phyloP scores from a whole-genome alignment of 306 rosid genomes.

The Adenanthera pavonina region DNA sequence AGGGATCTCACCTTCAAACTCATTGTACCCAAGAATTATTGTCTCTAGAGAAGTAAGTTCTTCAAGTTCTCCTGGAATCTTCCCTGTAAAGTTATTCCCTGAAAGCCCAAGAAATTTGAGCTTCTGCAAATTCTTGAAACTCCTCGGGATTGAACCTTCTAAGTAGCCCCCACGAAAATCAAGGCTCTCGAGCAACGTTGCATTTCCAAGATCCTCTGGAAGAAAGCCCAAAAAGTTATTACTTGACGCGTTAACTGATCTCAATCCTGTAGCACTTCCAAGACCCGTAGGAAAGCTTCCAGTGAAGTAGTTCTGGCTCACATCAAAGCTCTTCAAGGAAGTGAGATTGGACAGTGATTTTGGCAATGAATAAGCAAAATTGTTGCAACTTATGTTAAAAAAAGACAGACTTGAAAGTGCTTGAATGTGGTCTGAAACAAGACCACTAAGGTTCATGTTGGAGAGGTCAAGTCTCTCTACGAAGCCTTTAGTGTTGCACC shows the following conservation, averaged over 20 bases:
- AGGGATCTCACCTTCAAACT: constrained; percentile 77
- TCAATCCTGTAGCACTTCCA: constrained; percentile 61
- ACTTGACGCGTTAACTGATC: constrained; percentile 72
- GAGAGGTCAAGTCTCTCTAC: constrained; percentile 77
- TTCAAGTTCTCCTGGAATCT: constrained; percentile 67
- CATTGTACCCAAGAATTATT: constrained; percentile 81
- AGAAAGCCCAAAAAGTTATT: constrained; percentile 75
- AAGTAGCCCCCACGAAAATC: constrained; percentile 90
- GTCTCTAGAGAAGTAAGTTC: constrained; percentile 72
- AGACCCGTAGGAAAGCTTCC: constrained; percentile 78
- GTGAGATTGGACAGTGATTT: constrained; percentile 61
- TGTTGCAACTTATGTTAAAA: constrained; percentile 69
- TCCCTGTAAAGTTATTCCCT: constrained; percentile 79
- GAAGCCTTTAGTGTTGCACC: constrained; percentile 68
- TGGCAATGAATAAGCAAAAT: constrained; percentile 63
- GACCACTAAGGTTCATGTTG: constrained; percentile 80
- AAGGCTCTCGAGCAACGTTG: constrained; percentile 65
- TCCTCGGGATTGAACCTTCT: constrained; percentile 71
- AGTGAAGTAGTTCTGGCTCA: constrained; percentile 79
- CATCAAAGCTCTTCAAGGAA: constrained; percentile 69
- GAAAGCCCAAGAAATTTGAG: constrained; percentile 85
- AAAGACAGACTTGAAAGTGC: constrained; percentile 56
- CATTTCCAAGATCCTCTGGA: constrained; percentile 82
- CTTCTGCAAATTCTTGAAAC: constrained; percentile 65
- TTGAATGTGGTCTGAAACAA: constrained; percentile 60